Base-by-base conservation (phyloP, 345 rosid species). In the Toxicodendron radicans region DNA sequence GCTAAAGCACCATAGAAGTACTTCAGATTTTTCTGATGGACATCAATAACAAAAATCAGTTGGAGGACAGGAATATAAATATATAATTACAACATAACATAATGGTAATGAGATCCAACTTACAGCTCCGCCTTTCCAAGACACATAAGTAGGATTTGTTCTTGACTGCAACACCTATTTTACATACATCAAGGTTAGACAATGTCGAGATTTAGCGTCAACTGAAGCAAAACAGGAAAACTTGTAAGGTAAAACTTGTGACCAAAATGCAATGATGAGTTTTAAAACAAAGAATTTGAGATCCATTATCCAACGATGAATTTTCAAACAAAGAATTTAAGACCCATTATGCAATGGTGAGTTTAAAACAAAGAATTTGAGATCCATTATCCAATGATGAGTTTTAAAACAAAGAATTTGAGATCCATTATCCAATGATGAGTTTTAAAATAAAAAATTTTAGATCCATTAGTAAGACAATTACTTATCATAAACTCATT, bases 41-140 rank as follows among this genome's bases (percentile, higher is more conserved):
- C 23, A 23, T 13, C 17, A 46, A 69, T 14, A 9, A 58, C 35
- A 77, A 60, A 58, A 58, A 51, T 51, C 4, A 21, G 61, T 12
- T 43, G 64, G 49, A 70, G 14, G 3, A 70, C 38, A 46, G 32
- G 74, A 21, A 72, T 72, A 30, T 2, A 16, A 21, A 1, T 20
- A 72, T 72, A 30, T 2, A 16, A 21, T 3, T 20, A 11, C 30
- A 71, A 72, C 13, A 38, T 21, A 24, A 45, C 11, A 35, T 23
- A 35, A 49, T 38, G 4, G 46, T 21, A 54, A 72, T 45, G 48
- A 51, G 12, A 13, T 30, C 24, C 71, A 66, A 83, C 88, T 81
- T 86, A 93, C 99, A 73, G 88, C 90, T 79, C 99, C 97, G 2
- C 99, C 98, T 88, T 87, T 91, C 97, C 99, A 95, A 3, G 91